Conservation (phyloP, 345 rosid species). For the Citrus medica region DNA sequence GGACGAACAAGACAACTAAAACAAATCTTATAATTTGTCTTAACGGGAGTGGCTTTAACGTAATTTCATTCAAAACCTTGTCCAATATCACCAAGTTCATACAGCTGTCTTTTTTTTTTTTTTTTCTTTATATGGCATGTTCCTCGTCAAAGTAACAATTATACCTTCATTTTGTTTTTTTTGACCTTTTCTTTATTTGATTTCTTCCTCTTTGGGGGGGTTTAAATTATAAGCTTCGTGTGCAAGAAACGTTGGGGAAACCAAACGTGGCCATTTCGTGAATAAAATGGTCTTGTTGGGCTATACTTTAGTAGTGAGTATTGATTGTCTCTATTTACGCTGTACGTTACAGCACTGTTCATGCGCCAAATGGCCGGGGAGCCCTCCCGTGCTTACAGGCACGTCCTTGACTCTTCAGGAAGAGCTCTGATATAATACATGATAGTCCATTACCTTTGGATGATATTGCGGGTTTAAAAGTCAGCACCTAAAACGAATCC, state of each 20-base stretch:
- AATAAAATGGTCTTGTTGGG: neutral
- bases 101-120: neutral
- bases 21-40: constrained; percentile 11
- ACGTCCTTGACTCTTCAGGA: neutral
- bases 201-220: neutral
- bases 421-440: neutral
- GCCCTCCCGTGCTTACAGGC: constrained; percentile 7
- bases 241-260: constrained; percentile 7
- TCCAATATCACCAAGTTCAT: neutral
- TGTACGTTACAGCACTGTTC: constrained; percentile 18
- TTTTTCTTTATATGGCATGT: neutral
- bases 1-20: constrained; percentile 19
- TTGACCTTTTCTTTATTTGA: too few species aligned
- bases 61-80: constrained; percentile 6
- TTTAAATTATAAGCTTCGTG: neutral
- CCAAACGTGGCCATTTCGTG: neutral
- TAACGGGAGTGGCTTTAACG: constrained; percentile 1
- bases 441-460: neutral
- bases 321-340: constrained; percentile 6
- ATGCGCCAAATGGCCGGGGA: constrained; percentile 18
- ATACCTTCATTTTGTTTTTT: neutral
- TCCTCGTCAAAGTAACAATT: constrained; percentile 7
- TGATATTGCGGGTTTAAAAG: neutral
- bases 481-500: neutral
- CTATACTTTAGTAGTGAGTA: neutral